phyloP scores from a whole-genome alignment of 1,284 basidiomycete genomes.

The Fomitopsis betulina region DNA sequence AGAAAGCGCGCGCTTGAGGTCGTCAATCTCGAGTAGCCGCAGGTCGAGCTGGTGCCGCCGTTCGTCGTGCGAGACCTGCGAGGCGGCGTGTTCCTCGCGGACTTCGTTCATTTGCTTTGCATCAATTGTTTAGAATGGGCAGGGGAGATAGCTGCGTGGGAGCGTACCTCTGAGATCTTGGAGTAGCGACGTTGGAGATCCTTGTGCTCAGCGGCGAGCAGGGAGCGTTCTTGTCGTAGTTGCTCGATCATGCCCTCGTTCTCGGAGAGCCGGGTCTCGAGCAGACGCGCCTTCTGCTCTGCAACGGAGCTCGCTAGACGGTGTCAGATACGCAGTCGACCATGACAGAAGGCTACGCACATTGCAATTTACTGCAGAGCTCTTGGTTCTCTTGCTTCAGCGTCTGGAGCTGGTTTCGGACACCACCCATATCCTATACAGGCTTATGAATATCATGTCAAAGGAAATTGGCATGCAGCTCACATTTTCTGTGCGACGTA shows the following conservation, averaged over 20 bases:
- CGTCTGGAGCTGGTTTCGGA: constrained; percentile 60
- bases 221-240: constrained; percentile 66
- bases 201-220: constrained; percentile 64
- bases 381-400: constrained; percentile 66
- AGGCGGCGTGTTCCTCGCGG: constrained; percentile 51
- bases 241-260: constrained; percentile 66
- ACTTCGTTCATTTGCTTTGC: constrained; percentile 54
- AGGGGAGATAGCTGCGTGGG: neutral
- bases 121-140: neutral
- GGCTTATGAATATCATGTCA: neutral
- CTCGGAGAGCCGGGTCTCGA: constrained; percentile 60
- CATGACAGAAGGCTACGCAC: constrained; percentile 31
- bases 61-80: constrained; percentile 65
- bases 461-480: constrained; percentile 14
- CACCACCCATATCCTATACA: constrained; percentile 68
- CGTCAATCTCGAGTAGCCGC: constrained; percentile 66
- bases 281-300: constrained; percentile 64
- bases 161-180: constrained; percentile 58
- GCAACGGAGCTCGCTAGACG: constrained; percentile 49
- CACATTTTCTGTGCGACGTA: constrained; percentile 68
- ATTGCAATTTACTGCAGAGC: constrained; percentile 62
- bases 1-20: constrained; percentile 59
- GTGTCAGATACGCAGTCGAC: constrained; percentile 2
- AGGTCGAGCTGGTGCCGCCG: constrained; percentile 70
- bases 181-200: constrained; percentile 61